These are phyloP conservation scores for Nakaseomyces glabratus DNA, from an alignment of 1,139 yeast genomes.

Conservation along the genomic window DNA sequence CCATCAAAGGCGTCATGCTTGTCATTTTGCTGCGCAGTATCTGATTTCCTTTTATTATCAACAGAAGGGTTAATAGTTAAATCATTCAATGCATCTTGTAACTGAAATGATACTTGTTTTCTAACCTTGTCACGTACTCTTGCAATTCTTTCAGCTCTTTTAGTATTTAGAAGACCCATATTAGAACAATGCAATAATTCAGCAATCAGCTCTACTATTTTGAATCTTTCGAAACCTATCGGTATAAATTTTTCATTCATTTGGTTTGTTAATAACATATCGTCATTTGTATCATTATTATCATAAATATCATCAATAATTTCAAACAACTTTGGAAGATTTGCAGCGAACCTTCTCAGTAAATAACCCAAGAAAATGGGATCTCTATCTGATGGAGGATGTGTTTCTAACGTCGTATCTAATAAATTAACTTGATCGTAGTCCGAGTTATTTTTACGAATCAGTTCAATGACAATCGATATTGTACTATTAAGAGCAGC, in stretches of 20 bases:
- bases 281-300: conserved; percentile 11
- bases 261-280: conserved; percentile 19
- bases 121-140: conserved; percentile 66
- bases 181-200: conserved; percentile 93
- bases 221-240: conserved; percentile 88
- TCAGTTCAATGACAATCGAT: conserved; percentile 89
- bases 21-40: background rate
- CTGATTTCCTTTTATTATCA: background rate
- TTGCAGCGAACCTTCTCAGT: conserved; percentile 30
- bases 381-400: conserved; percentile 91
- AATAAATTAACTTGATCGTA: conserved; percentile 84
- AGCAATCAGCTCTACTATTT: conserved; percentile 89
- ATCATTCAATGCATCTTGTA: conserved; percentile 32
- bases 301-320: conserved; percentile 18
- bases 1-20: conserved; percentile 1
- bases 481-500: conserved; percentile 89
- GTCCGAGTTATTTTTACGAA: conserved; percentile 91
- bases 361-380: conserved; percentile 43
- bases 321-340: conserved; percentile 39
- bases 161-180: conserved; percentile 87
- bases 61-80: conserved; percentile 17
- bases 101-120: conserved; percentile 31
- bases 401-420: conserved; percentile 67
- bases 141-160: conserved; percentile 72
- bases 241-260: conserved; percentile 47